Percentiles rank a stretch among this genome's conserved stretches.
phyloP scores from a whole-genome alignment of 2,329 filamentous ascomycete genomes.

The Penicillium palitans region DNA sequence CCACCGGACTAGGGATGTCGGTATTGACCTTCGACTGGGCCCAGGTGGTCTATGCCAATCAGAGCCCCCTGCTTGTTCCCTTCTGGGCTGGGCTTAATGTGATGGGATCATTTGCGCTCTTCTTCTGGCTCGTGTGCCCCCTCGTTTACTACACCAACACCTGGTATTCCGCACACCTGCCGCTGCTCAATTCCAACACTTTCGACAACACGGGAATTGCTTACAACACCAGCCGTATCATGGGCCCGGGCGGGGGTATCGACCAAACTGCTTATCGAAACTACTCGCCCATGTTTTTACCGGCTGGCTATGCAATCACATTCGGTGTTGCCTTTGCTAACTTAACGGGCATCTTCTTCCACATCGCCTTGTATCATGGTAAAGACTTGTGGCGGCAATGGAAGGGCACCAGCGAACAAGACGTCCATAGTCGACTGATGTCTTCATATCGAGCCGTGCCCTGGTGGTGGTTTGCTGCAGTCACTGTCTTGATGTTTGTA shows the following conservation, averaged over 20 bases:
- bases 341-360: slow-evolving; percentile 57
- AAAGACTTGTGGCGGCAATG: slow-evolving; percentile 39
- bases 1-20: slow-evolving; percentile 65
- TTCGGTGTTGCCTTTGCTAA: slow-evolving; percentile 69
- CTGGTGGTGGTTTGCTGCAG: slow-evolving; percentile 48
- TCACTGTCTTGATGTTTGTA: slow-evolving; percentile 41
- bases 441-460: slow-evolving; percentile 43
- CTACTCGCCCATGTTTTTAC: slow-evolving; percentile 67
- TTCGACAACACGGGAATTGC: slow-evolving; percentile 63
- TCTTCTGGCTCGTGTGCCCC: slow-evolving; percentile 48
- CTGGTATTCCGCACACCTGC: slow-evolving; percentile 59
- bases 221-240: slow-evolving; percentile 63
- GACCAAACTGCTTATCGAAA: slow-evolving; percentile 61
- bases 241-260: slow-evolving; percentile 57
- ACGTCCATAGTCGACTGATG: slow-evolving; percentile 50
- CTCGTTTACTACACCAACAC: slow-evolving; percentile 56
- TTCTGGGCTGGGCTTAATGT: slow-evolving; percentile 50
- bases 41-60: slow-evolving; percentile 67
- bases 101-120: slow-evolving; percentile 46
- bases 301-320: slow-evolving; percentile 56
- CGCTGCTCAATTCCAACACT: slow-evolving; percentile 60
- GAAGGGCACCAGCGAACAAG: slow-evolving; percentile 36
- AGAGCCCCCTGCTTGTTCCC: slow-evolving; percentile 67
- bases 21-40: slow-evolving; percentile 77
- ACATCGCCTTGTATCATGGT: slow-evolving; percentile 40